These are phyloP conservation scores for Excoecaria cochinchinensis DNA, from an alignment of 345 rosid species.

Conservation along the genomic window DNA sequence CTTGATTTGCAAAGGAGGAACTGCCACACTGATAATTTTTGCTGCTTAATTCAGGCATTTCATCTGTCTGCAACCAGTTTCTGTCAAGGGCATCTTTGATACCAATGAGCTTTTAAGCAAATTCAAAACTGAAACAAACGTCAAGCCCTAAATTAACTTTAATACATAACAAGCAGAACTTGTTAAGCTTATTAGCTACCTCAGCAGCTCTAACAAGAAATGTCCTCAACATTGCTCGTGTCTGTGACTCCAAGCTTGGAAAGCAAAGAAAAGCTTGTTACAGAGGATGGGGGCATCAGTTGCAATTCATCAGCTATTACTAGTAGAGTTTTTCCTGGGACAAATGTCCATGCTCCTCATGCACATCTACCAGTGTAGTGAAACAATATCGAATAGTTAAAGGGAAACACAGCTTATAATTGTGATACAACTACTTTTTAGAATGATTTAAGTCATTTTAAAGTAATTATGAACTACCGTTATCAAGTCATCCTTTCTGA, in stretches of 20 bases:
- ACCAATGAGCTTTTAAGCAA: constrained; percentile 19
- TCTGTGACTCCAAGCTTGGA: constrained; percentile 14
- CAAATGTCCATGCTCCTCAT: constrained; percentile 18
- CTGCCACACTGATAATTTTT: not conserved
- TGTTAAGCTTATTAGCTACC: constrained; percentile 1
- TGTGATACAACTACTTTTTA: no score
- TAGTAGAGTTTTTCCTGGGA: not conserved
- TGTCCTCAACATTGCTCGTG: not conserved
- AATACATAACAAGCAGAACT: not conserved
- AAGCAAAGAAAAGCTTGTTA: constrained; percentile 7
- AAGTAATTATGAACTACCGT: no score
- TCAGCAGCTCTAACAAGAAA: constrained; percentile 7
- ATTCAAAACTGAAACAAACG: constrained; percentile 21
- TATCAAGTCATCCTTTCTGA: no score
- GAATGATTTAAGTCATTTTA: no score
- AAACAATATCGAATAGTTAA: no score
- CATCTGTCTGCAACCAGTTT: constrained; percentile 8
- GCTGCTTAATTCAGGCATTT: not conserved
- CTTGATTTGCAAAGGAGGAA: not conserved
- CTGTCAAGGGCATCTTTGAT: constrained; percentile 21
- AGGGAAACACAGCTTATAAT: no score
- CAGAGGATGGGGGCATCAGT: constrained; percentile 12
- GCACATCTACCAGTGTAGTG: no score
- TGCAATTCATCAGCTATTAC: constrained; percentile 22
- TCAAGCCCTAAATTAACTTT: not conserved